Percentiles rank a stretch among this genome's conserved stretches.
phyloP scores from a whole-genome alignment of 2,329 filamentous ascomycete species.

The Exophiala viscosa region DNA sequence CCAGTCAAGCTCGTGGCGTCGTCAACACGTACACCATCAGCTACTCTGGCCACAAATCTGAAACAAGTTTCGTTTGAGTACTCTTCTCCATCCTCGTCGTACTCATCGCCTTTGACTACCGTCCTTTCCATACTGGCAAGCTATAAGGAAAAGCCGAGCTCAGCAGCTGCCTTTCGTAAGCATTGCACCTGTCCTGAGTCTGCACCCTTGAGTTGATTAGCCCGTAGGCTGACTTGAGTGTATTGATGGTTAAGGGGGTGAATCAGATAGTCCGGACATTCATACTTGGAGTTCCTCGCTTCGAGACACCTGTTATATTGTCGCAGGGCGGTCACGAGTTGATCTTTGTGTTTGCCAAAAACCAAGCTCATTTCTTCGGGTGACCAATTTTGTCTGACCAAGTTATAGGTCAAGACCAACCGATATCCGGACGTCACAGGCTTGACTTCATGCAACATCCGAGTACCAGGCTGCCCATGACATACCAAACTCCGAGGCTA shows the following conservation, averaged over 20 bases:
- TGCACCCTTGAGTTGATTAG: slow-evolving; percentile 26
- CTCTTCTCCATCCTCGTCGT: slow-evolving; percentile 3
- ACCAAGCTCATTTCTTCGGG: background rate
- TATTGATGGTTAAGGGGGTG: slow-evolving; percentile 30
- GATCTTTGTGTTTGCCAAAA: background rate
- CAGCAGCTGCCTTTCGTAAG: slow-evolving; percentile 23
- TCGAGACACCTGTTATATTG: background rate
- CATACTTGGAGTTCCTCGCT: slow-evolving; percentile 2
- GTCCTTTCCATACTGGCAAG: slow-evolving; percentile 29
- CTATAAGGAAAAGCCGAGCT: slow-evolving; percentile 26
- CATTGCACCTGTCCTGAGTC: slow-evolving; percentile 21
- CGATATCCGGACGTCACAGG: slow-evolving; percentile 48
- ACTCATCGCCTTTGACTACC: slow-evolving; percentile 14
- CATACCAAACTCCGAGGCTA: slow-evolving; percentile 26
- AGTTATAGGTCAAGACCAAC: slow-evolving; percentile 53
- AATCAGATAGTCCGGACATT: slow-evolving; percentile 16
- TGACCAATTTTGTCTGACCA: slow-evolving; percentile 34
- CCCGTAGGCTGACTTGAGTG: slow-evolving; percentile 21
- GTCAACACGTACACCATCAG: slow-evolving; percentile 5
- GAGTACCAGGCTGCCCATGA: slow-evolving; percentile 39
- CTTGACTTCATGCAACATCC: slow-evolving; percentile 21
- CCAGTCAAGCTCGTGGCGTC: background rate
- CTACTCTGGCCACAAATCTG: slow-evolving; percentile 4
- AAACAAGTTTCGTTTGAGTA: background rate
- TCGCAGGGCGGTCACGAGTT: background rate